Evolutionary conservation across 148 eudicot genomes (phyloP).

Genomic region (Suaeda aralocaspica): DNA sequence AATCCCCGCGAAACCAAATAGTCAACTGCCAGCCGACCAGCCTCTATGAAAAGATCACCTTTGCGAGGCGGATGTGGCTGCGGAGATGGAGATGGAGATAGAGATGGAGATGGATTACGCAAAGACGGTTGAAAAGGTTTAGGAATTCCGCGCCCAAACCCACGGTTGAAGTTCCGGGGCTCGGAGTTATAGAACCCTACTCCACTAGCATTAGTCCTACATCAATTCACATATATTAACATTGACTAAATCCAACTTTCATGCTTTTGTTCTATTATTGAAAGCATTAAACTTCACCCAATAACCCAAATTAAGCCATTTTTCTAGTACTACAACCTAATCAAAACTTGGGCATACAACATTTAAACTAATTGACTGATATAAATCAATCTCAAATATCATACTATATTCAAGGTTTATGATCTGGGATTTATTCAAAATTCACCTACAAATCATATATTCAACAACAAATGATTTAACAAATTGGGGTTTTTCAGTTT

Average conservation of each 20-base stretch:
- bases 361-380: neutral
- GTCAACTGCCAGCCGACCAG: slow-evolving; percentile 85
- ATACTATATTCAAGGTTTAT: neutral
- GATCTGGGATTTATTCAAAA: slow-evolving; percentile 9
- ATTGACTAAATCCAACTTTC: neutral
- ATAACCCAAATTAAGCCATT: neutral
- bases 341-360: neutral
- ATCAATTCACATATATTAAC: slow-evolving; percentile 14
- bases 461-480: slow-evolving; percentile 7
- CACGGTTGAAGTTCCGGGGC: slow-evolving; percentile 28
- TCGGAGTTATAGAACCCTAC: slow-evolving; percentile 28
- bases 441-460: neutral
- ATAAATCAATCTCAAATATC: neutral
- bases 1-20: slow-evolving; percentile 75
- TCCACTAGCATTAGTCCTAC: slow-evolving; percentile 33
- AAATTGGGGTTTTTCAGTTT: neutral
- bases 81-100: too few relatives aligned
- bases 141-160: slow-evolving; percentile 39
- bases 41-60: slow-evolving; percentile 71
- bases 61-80: slow-evolving; percentile 35
- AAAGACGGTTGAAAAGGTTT: slow-evolving; percentile 35
- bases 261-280: neutral
- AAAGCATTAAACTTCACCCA: neutral
- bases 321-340: neutral
- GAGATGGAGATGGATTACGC: slow-evolving; percentile 29